Conservation (phyloP, 2,329 filamentous ascomycete genomes). For the Akanthomyces dipterigenus region DNA sequence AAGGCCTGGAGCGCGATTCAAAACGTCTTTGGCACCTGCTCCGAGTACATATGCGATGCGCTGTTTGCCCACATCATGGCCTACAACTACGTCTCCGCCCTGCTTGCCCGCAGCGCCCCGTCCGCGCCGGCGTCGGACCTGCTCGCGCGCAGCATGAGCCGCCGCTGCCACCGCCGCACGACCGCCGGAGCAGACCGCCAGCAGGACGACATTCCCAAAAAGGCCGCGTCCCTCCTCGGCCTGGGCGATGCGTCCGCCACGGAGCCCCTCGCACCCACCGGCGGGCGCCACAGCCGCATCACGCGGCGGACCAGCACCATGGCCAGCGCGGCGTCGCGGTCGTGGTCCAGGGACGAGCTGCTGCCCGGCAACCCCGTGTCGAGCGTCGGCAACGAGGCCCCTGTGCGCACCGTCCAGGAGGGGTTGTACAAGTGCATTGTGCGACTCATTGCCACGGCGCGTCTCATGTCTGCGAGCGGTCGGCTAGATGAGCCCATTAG, state of each 20-base stretch:
- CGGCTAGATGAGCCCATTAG: constrained; percentile 23
- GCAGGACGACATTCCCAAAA: constrained; percentile 38
- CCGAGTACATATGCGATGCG: constrained; percentile 50
- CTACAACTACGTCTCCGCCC: constrained; percentile 48
- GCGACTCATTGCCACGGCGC: constrained; percentile 43
- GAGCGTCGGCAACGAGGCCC: constrained; percentile 24
- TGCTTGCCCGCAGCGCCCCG: constrained; percentile 17
- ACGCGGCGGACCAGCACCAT: constrained; percentile 21
- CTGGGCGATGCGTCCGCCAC: constrained; percentile 24
- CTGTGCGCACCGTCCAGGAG: constrained; percentile 39
- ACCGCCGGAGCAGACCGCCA: constrained; percentile 14
- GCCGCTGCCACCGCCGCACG: constrained; percentile 15
- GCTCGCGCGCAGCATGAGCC: constrained; percentile 4
- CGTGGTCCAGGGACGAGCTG: constrained; percentile 23
- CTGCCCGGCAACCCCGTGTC: constrained; percentile 13
- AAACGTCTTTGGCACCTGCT: constrained; percentile 45
- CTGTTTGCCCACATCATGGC: constrained; percentile 53
- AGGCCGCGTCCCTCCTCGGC: constrained; percentile 46
- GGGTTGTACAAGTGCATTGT: constrained; percentile 46
- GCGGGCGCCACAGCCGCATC: constrained; percentile 17
- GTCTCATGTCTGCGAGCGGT: constrained; percentile 27
- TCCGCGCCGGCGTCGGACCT: constrained; percentile 8
- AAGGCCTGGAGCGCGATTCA: constrained; percentile 40
- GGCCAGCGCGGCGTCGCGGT: constrained; percentile 14
- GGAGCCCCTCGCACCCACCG: background rate